Evolutionary conservation across 345 rosid species (phyloP).

Genomic region (Citrus maxima): DNA sequence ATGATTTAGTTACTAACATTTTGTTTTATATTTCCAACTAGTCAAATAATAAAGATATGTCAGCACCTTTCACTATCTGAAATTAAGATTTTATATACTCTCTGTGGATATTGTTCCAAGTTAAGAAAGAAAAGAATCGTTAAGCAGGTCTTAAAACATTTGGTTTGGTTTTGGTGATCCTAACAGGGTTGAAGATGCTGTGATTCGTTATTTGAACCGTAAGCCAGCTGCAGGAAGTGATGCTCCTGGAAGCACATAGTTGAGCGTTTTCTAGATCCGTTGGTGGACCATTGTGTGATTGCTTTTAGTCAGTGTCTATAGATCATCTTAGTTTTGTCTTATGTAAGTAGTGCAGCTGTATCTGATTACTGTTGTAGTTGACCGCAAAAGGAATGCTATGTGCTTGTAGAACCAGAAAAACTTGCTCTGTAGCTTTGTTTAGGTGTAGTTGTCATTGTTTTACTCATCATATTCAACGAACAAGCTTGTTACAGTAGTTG

Average conservation of each 20-base stretch:
- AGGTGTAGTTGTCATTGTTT: slow-evolving; percentile 15
- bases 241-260: slow-evolving; percentile 79
- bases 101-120: background rate
- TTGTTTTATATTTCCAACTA: background rate
- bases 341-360: slow-evolving; percentile 15
- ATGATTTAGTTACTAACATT: background rate
- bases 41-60: too few relatives aligned
- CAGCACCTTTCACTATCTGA: background rate
- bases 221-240: slow-evolving; percentile 85
- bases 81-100: background rate
- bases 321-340: slow-evolving; percentile 15
- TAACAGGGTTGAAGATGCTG: slow-evolving; percentile 96
- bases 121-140: background rate
- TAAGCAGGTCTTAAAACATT: background rate
- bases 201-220: slow-evolving; percentile 87
- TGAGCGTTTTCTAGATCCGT: slow-evolving; percentile 8
- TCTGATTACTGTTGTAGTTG: slow-evolving; percentile 8
- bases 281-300: background rate
- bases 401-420: slow-evolving; percentile 22
- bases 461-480: slow-evolving; percentile 7
- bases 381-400: background rate
- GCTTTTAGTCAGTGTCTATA: slow-evolving; percentile 14
- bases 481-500: background rate
- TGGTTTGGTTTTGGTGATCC: background rate
- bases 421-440: slow-evolving; percentile 13